Evolutionary conservation across 2,329 filamentous ascomycete species (phyloP).

Genomic region (Aspergillus flavus): DNA sequence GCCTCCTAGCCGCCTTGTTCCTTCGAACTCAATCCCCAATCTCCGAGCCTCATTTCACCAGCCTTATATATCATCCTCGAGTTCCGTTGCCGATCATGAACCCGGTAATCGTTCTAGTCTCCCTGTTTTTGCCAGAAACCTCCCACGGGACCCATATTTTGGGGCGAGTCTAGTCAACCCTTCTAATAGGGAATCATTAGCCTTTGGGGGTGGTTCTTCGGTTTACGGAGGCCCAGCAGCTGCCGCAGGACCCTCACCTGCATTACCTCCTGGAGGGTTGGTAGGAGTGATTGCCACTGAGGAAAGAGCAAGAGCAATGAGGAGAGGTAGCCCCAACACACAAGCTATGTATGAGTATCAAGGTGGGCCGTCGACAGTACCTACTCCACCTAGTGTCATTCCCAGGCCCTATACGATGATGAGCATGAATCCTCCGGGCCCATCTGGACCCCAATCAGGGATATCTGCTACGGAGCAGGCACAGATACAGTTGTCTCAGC

Average conservation of each 20-base stretch:
- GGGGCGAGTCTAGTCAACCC: slow-evolving; percentile 76
- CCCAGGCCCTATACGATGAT: slow-evolving; percentile 43
- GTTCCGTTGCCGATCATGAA: slow-evolving; percentile 54
- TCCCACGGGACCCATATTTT: slow-evolving; percentile 83
- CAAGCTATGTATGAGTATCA: slow-evolving; percentile 51
- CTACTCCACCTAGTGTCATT: slow-evolving; percentile 32
- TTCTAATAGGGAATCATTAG: slow-evolving; percentile 72
- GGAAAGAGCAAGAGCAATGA: slow-evolving; percentile 75
- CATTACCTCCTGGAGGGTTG: slow-evolving; percentile 71
- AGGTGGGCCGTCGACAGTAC: slow-evolving; percentile 34
- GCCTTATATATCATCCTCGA: slow-evolving; percentile 53
- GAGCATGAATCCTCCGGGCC: slow-evolving; percentile 26
- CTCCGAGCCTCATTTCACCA: slow-evolving; percentile 60
- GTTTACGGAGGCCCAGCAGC: slow-evolving; percentile 41
- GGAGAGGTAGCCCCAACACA: slow-evolving; percentile 74
- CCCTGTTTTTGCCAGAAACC: slow-evolving; percentile 78
- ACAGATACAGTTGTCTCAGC: slow-evolving; percentile 77
- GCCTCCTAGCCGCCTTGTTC: slow-evolving; percentile 68
- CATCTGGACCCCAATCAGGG: slow-evolving; percentile 28
- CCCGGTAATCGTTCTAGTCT: slow-evolving; percentile 56
- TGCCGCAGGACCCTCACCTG: slow-evolving; percentile 35
- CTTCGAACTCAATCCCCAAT: slow-evolving; percentile 71
- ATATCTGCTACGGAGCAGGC: slow-evolving; percentile 68
- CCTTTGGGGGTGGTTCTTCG: slow-evolving; percentile 63
- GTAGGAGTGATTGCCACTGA: slow-evolving; percentile 87